A percentile compares a stretch with the other conserved stretches of the same genome.
These are phyloP conservation scores for Trametopsis cervina DNA, from an alignment of 768 basidiomycete genomes.

Conservation along the genomic window DNA sequence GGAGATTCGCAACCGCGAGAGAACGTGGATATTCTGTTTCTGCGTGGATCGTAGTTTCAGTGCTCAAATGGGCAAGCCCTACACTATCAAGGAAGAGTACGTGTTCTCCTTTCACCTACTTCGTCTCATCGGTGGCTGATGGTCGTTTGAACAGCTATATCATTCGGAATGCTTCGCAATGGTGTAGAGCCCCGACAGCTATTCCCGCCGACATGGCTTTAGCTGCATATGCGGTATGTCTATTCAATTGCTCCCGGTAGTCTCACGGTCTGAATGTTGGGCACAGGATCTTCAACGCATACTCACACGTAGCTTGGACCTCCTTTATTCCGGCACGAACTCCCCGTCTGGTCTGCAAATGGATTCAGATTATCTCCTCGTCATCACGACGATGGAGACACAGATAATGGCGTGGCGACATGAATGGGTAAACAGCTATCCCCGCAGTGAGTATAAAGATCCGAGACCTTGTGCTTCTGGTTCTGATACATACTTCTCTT, in stretches of 20 bases:
- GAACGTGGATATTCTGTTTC: conserved; percentile 90
- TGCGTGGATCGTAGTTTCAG: conserved; percentile 84
- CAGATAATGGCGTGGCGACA: conserved; percentile 59
- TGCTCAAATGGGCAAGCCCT: conserved; percentile 96
- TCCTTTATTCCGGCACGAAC: conserved; percentile 78
- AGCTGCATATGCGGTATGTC: conserved; percentile 69
- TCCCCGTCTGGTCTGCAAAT: conserved; percentile 77
- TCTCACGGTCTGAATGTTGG: conserved; percentile 9
- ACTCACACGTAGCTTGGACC: conserved; percentile 81
- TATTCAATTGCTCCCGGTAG: not conserved
- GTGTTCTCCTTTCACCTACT: conserved; percentile 24
- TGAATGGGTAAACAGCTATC: conserved; percentile 36
- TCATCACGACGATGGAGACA: conserved; percentile 79
- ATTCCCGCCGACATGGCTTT: conserved; percentile 60
- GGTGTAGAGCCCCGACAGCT: conserved; percentile 65
- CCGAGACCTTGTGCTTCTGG: not conserved
- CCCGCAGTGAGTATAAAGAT: conserved; percentile 1
- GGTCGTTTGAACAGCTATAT: conserved; percentile 52
- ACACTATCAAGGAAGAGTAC: conserved; percentile 89
- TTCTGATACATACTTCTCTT: not conserved
- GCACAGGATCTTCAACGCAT: conserved; percentile 80
- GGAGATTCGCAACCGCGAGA: conserved; percentile 90
- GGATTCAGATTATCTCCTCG: conserved; percentile 77
- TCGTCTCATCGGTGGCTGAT: conserved; percentile 5
- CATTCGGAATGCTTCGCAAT: conserved; percentile 73